Conservation (phyloP, 257 asterid genomes). For the Gentiana straminea region DNA sequence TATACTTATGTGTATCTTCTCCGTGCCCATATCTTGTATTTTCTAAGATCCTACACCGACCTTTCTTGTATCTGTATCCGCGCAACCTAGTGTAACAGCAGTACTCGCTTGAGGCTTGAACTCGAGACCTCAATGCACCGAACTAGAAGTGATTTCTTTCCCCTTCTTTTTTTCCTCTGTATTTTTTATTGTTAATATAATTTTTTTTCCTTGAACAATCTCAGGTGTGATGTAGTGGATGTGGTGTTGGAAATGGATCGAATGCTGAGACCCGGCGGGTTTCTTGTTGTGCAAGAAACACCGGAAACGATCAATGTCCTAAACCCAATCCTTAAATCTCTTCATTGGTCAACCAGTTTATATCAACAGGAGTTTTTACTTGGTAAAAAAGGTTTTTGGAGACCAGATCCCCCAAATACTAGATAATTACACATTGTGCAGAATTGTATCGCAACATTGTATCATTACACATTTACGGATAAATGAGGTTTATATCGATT, state of each 20-base stretch:
- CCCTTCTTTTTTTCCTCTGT: neutral
- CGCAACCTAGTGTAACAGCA: too few relatives aligned
- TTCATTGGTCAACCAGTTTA: slow-evolving; percentile 55
- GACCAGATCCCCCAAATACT: slow-evolving; percentile 25
- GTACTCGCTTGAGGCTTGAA: too few relatives aligned
- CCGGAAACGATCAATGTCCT: slow-evolving; percentile 36
- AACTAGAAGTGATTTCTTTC: neutral
- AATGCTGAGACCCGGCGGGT: slow-evolving; percentile 67
- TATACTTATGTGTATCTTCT: too few relatives aligned
- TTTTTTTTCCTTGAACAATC: neutral
- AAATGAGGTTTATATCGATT: too few relatives aligned
- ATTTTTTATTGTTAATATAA: neutral
- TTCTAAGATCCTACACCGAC: too few relatives aligned
- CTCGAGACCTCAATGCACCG: too few relatives aligned
- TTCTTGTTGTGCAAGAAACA: slow-evolving; percentile 61
- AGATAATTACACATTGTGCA: too few relatives aligned
- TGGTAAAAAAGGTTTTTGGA: slow-evolving; percentile 67
- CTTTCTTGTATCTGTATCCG: too few relatives aligned
- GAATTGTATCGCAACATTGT: too few relatives aligned
- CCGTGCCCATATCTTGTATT: too few relatives aligned
- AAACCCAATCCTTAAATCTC: slow-evolving; percentile 42
- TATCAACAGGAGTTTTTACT: slow-evolving; percentile 64
- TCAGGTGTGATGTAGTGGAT: slow-evolving; percentile 65
- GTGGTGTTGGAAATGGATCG: slow-evolving; percentile 73
- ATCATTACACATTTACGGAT: too few relatives aligned